Evolutionary conservation across 495 filamentous ascomycete species (phyloP), one percentile per base, ranked within the genome.

Genomic region (Tuber melanosporum): DNA sequence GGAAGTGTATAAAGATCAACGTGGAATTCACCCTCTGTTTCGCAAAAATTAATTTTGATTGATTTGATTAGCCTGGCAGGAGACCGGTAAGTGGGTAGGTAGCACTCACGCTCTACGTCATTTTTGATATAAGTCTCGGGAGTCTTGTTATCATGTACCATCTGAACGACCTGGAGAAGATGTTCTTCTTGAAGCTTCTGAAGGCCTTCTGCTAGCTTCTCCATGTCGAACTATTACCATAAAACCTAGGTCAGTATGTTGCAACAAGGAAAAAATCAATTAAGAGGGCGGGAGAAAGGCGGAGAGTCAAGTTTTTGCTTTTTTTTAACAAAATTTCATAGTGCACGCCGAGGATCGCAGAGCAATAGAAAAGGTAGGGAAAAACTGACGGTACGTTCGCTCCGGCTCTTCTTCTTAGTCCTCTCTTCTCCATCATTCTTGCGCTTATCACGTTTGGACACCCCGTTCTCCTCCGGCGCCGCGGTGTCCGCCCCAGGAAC

Each of bases 1-100:
- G 96, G 94, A 36, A 99, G 87, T 26, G 96, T 98, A 85, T 97
- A 98, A 32, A 99, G 88, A 83, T 99, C 96, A 74, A 99, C 95
- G 76, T 97, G 95, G 87, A 99, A 99, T 85, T 99, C 96, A 78
- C 96, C 96, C 83, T 93, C 93, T 95, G 84, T 70, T 76, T 44
- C 43, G n/a, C 44, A 46, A 71, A 77, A 79, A 41, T 78, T 72
- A 22, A 26, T 42, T 42, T 26, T 32, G 71, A 49, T 17, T 49
- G 36, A 62, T 26, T 26, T 70, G 62, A 39, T 71, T 47, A 70
- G 41, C 49, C 49, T 49, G 39, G 72, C 39, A 43, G 22, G 73
- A 62, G 57, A n/a, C 72, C 32, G 46, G 43, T 39, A 49, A 20
- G 73, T 45, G 45, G 75, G 43, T 15, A 32, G 52, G 73, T 19